These are phyloP conservation scores for Mucor irregularis DNA, from an alignment of 371 early-diverging fungal species.

Conservation along the genomic window DNA sequence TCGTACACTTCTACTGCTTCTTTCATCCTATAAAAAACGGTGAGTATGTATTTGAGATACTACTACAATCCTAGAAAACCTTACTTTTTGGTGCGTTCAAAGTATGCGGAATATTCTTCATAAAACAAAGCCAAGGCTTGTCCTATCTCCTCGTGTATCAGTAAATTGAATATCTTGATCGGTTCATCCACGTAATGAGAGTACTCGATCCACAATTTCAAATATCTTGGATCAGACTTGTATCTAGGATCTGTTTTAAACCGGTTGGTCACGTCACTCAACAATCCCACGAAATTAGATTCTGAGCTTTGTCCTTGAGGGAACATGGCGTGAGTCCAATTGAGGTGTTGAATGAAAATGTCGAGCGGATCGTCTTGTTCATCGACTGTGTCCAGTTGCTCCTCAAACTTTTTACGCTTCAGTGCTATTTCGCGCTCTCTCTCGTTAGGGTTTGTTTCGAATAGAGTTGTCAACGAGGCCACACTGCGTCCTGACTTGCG, in stretches of 20 bases:
- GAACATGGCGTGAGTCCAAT: slow-evolving; percentile 70
- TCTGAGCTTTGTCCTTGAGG: slow-evolving; percentile 65
- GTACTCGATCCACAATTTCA: slow-evolving; percentile 75
- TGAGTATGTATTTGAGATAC: not conserved
- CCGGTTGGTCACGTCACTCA: slow-evolving; percentile 60
- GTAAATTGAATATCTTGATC: slow-evolving; percentile 67
- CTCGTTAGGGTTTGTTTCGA: slow-evolving; percentile 26
- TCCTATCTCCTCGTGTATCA: slow-evolving; percentile 75
- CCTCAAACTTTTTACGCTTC: slow-evolving; percentile 44
- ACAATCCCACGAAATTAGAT: slow-evolving; percentile 51
- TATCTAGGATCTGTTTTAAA: slow-evolving; percentile 69
- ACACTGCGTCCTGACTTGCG: slow-evolving; percentile 69
- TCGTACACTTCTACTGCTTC: slow-evolving; percentile 53
- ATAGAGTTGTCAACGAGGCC: slow-evolving; percentile 45
- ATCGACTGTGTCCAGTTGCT: slow-evolving; percentile 48
- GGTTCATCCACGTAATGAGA: slow-evolving; percentile 57
- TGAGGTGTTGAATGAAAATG: slow-evolving; percentile 69
- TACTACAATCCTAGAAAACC: not conserved
- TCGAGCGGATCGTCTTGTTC: slow-evolving; percentile 78
- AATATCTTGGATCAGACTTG: slow-evolving; percentile 75
- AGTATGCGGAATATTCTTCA: slow-evolving; percentile 71
- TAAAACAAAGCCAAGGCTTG: slow-evolving; percentile 66
- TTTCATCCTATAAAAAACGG: slow-evolving; percentile 40
- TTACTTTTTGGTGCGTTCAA: slow-evolving; percentile 58
- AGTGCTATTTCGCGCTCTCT: slow-evolving; percentile 32